Evolutionary conservation across 2,329 filamentous ascomycete genomes (phyloP).

Genomic region (Arthrobotrys conoides): DNA sequence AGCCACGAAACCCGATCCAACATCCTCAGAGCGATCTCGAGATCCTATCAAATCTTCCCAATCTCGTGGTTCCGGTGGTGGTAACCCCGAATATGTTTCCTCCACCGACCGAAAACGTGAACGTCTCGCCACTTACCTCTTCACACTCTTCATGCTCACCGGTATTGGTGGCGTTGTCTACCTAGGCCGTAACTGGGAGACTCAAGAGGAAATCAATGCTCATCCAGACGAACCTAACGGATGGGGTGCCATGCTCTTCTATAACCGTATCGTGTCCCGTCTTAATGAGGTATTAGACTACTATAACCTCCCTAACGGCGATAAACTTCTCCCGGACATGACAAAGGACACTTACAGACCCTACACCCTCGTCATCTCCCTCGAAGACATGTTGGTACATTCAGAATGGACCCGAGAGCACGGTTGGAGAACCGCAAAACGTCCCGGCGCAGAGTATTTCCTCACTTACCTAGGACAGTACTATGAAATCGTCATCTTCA

Average conservation of each 20-base stretch:
- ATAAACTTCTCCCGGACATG: slow-evolving; percentile 87
- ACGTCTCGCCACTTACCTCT: slow-evolving; percentile 81
- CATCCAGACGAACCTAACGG: slow-evolving; percentile 78
- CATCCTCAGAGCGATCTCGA: slow-evolving; percentile 44
- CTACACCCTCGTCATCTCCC: slow-evolving; percentile 90
- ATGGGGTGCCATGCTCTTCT: slow-evolving; percentile 82
- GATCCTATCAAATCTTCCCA: slow-evolving; percentile 46
- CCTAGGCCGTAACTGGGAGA: slow-evolving; percentile 88
- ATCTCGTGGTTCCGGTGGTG: slow-evolving; percentile 43
- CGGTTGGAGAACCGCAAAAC: slow-evolving; percentile 94
- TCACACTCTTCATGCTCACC: slow-evolving; percentile 74
- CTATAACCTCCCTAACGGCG: slow-evolving; percentile 95
- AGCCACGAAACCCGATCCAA: slow-evolving; percentile 56
- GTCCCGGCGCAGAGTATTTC: slow-evolving; percentile 97
- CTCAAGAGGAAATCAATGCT: slow-evolving; percentile 77
- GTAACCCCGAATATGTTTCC: slow-evolving; percentile 77
- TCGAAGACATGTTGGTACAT: slow-evolving; percentile 95
- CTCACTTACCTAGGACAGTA: slow-evolving; percentile 96
- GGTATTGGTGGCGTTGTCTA: slow-evolving; percentile 76
- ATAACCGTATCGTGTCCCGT: slow-evolving; percentile 82
- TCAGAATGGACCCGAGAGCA: slow-evolving; percentile 95
- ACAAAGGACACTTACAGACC: slow-evolving; percentile 80
- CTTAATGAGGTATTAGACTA: slow-evolving; percentile 83
- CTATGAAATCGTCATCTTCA: slow-evolving; percentile 98
- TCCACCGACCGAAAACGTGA: slow-evolving; percentile 87